Percentiles rank a stretch among this genome's conserved stretches.
These are phyloP conservation scores for Piedraia hortae DNA, from an alignment of 2,329 filamentous ascomycete genomes.

Conservation along the genomic window DNA sequence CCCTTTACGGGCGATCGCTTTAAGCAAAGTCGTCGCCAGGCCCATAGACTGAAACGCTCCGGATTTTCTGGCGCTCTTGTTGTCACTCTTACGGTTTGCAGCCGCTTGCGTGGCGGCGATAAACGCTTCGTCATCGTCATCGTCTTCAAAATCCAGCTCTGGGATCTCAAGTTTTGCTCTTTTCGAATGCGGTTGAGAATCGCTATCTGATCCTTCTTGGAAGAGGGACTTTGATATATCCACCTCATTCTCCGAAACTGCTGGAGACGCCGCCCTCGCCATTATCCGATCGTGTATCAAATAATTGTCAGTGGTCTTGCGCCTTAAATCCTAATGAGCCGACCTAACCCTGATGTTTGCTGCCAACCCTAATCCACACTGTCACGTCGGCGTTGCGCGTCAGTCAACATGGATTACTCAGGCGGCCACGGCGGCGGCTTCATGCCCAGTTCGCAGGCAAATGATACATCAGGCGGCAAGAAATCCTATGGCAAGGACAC, in stretches of 20 bases:
- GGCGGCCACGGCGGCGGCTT: constrained; percentile 32
- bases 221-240: constrained; percentile 56
- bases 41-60: constrained; percentile 94
- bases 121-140: constrained; percentile 44
- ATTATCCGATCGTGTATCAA: too few species aligned
- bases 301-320: too few species aligned
- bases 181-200: constrained; percentile 11
- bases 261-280: constrained; percentile 49
- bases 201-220: constrained; percentile 26
- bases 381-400: background rate
- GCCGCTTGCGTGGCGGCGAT: constrained; percentile 72
- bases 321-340: too few species aligned
- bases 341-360: constrained; percentile 1
- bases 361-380: background rate
- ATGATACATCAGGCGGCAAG: constrained; percentile 14
- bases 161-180: too few species aligned
- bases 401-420: constrained; percentile 3
- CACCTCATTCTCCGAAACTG: constrained; percentile 66
- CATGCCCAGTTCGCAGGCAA: constrained; percentile 22
- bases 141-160: too few species aligned
- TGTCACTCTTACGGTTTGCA: constrained; percentile 60
- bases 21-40: constrained; percentile 55
- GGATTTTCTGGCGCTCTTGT: constrained; percentile 73
- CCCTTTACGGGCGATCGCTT: constrained; percentile 77
- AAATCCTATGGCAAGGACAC: constrained; percentile 49